Conservation (phyloP, 2,329 filamentous ascomycete genomes). For the Balansia obtecta region DNA sequence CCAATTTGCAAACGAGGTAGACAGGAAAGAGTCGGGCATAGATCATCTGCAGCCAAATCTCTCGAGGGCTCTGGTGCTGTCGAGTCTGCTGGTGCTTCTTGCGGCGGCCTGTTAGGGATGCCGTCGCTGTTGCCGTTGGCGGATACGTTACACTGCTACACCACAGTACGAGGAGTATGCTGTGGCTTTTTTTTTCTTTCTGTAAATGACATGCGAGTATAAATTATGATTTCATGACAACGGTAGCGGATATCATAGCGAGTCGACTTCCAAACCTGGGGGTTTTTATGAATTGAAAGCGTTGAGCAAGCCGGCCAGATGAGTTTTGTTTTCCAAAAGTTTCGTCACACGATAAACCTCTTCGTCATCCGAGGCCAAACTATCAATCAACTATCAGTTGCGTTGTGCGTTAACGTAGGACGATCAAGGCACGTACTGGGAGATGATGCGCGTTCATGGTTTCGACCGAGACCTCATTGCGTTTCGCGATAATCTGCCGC, state of each 20-base stretch:
- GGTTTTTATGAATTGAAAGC: too few relatives aligned
- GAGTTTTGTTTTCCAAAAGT: neutral
- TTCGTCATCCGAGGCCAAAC: neutral
- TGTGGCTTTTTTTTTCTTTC: too few relatives aligned
- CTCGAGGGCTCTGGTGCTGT: too few relatives aligned
- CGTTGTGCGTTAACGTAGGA: neutral
- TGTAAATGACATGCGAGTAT: too few relatives aligned
- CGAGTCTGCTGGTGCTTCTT: too few relatives aligned
- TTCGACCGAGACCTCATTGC: neutral
- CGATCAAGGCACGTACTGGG: neutral
- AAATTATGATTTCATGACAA: too few relatives aligned
- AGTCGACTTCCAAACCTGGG: too few relatives aligned
- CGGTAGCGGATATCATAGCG: too few relatives aligned
- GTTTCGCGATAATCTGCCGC: neutral
- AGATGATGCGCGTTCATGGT: neutral
- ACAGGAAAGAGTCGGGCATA: neutral
- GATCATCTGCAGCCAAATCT: neutral
- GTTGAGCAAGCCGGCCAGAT: too few relatives aligned
- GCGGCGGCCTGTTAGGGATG: too few relatives aligned
- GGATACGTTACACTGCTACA: too few relatives aligned
- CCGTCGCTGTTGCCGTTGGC: neutral
- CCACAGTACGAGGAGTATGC: too few relatives aligned
- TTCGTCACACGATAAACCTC: neutral
- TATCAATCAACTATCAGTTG: neutral
- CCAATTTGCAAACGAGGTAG: constrained; percentile 29